A percentile compares a stretch with the other conserved stretches of the same genome.
phyloP scores from a whole-genome alignment of 192 early-diverging fungal genomes.

The Pilaira anomala region DNA sequence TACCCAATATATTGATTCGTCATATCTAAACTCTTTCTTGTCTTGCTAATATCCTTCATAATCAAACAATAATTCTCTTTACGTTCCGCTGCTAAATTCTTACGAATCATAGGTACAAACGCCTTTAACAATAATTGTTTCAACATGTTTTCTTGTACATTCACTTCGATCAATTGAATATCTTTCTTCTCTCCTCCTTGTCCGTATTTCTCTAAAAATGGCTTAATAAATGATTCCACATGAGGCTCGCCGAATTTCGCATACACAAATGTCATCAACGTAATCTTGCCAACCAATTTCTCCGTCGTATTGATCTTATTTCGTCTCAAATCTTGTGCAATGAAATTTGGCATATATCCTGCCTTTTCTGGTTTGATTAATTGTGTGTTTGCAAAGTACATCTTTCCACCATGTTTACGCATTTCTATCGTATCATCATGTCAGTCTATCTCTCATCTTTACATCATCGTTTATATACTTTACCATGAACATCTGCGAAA shows the following conservation, averaged over 20 bases:
- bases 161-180: conserved; percentile 52
- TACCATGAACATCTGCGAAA: conserved; percentile 34
- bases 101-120: conserved; percentile 48
- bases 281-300: conserved; percentile 38
- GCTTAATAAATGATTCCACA: conserved; percentile 42
- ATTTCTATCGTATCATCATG: conserved; percentile 39
- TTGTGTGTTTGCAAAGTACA: conserved; percentile 43
- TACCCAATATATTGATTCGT: conserved; percentile 56
- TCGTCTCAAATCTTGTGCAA: conserved; percentile 41
- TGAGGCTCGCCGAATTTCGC: conserved; percentile 51
- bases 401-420: conserved; percentile 44
- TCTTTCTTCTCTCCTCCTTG: conserved; percentile 12
- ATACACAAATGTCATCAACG: conserved; percentile 47
- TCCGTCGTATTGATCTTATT: conserved; percentile 42
- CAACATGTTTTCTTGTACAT: conserved; percentile 53
- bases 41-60: conserved; percentile 47
- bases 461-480: neutral
- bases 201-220: conserved; percentile 40
- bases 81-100: conserved; percentile 37
- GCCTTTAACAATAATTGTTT: conserved; percentile 46
- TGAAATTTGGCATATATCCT: conserved; percentile 52
- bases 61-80: conserved; percentile 47
- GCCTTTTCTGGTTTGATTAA: conserved; percentile 50
- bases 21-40: conserved; percentile 47
- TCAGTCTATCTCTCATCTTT: conserved; percentile 5